These are phyloP conservation scores for Astrephomene gubernaculifera DNA, from an alignment of 139 green algal genomes.

Conservation along the genomic window DNA sequence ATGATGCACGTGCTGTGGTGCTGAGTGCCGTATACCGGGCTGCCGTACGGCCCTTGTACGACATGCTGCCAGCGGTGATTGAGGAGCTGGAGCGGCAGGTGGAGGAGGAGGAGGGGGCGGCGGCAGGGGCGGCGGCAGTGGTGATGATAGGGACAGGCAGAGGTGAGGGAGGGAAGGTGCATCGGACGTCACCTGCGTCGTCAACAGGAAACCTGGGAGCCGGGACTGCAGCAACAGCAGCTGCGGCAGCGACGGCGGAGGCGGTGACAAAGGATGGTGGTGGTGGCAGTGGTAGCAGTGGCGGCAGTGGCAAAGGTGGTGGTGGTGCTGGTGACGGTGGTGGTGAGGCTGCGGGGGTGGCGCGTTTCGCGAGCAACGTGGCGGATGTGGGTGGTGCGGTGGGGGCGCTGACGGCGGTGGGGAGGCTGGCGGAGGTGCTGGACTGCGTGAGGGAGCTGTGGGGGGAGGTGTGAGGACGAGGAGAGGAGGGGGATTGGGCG, in stretches of 20 bases:
- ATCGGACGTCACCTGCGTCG: neutral
- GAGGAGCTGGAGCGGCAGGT: neutral
- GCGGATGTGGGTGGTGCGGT: slow-evolving; percentile 12
- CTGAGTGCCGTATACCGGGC: neutral
- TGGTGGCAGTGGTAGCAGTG: neutral
- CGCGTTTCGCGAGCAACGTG: slow-evolving; percentile 25
- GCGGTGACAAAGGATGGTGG: neutral
- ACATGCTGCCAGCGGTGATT: neutral
- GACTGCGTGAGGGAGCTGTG: slow-evolving; percentile 17
- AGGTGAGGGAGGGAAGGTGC: too few relatives aligned
- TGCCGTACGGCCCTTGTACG: neutral
- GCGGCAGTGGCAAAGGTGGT: neutral
- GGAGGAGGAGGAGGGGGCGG: neutral
- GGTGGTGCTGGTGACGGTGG: neutral
- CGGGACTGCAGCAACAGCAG: too few relatives aligned
- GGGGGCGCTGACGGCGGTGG: neutral
- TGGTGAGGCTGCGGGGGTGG: neutral
- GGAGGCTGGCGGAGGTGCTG: slow-evolving; percentile 3
- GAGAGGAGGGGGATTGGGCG: too few relatives aligned
- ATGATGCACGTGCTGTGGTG: neutral
- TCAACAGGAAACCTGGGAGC: too few relatives aligned
- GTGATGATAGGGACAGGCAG: too few relatives aligned
- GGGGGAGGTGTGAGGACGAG: neutral
- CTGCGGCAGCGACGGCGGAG: neutral
- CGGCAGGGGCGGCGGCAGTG: neutral